Conservation (phyloP, 306 rosid genomes). For the Amphicarpaea edgeworthii region DNA sequence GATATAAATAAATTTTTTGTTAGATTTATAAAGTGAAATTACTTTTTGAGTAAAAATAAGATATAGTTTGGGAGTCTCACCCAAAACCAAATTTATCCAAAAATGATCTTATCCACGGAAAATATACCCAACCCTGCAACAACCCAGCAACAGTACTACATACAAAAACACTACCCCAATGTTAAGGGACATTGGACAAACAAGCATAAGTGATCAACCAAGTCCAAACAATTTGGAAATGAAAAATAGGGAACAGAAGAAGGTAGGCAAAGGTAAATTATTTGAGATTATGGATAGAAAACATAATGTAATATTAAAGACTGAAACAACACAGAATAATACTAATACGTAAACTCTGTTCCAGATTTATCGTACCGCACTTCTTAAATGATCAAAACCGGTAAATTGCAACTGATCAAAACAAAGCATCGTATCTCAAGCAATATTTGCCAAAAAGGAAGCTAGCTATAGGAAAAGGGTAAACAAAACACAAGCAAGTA, state of each 20-base stretch:
- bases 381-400: conserved; percentile 34
- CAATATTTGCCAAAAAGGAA: conserved; percentile 42
- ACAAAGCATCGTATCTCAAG: conserved; percentile 37
- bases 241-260: background rate
- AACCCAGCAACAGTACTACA: background rate
- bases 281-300: background rate
- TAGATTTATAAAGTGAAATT: background rate
- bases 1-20: background rate
- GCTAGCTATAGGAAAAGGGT: conserved; percentile 32
- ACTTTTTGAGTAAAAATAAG: background rate
- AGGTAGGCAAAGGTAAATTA: background rate
- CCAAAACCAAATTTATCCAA: background rate
- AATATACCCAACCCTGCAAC: background rate
- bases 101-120: background rate
- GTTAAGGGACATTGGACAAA: background rate
- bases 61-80: background rate
- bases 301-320: background rate
- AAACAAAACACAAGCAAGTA: conserved; percentile 12
- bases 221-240: background rate
- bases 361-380: conserved; percentile 20
- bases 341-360: conserved; percentile 1
- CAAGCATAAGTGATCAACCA: background rate
- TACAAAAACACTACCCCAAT: background rate
- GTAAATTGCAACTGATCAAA: conserved; percentile 35
- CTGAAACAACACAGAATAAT: background rate